These are phyloP conservation scores for Asterionellopsis glacialis DNA, from an alignment of 108 stramenopile species.

Conservation along the genomic window DNA sequence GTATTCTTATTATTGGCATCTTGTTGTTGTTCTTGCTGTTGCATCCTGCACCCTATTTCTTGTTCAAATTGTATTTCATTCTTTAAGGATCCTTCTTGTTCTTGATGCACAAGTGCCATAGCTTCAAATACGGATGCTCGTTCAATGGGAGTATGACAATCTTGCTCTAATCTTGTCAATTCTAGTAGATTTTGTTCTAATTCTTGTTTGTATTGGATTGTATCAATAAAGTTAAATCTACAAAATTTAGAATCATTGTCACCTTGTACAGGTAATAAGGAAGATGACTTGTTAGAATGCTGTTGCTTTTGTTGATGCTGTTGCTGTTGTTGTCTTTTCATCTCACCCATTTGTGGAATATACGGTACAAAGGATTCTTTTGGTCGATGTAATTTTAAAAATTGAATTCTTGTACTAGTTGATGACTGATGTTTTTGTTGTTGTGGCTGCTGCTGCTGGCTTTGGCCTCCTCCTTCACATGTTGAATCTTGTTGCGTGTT, in stretches of 20 bases:
- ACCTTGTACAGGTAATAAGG: conserved; percentile 10
- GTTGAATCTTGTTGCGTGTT: too few relatives aligned
- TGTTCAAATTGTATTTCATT: neutral
- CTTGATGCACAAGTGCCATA: neutral
- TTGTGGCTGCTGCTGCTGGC: too few relatives aligned
- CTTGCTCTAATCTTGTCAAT: neutral
- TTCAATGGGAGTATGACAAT: neutral
- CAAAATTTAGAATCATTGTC: conserved; percentile 40
- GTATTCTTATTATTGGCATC: too few relatives aligned
- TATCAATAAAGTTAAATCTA: conserved; percentile 44
- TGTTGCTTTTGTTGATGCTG: conserved; percentile 13
- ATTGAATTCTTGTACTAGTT: neutral
- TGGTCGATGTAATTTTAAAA: conserved; percentile 60
- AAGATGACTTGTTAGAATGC: too few relatives aligned
- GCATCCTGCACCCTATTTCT: neutral
- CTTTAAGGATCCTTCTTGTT: too few relatives aligned
- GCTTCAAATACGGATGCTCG: neutral
- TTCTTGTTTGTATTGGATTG: conserved; percentile 13
- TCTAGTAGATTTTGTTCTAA: neutral
- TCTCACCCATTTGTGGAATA: conserved; percentile 33
- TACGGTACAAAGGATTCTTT: conserved; percentile 53
- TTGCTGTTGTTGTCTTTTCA: conserved; percentile 16
- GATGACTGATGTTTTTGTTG: too few relatives aligned
- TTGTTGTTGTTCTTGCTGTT: neutral
- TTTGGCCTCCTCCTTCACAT: too few relatives aligned